Percentiles rank a stretch among this genome's conserved stretches.
Evolutionary conservation across 768 basidiomycete species (phyloP).

Genomic region (Russula earlei): DNA sequence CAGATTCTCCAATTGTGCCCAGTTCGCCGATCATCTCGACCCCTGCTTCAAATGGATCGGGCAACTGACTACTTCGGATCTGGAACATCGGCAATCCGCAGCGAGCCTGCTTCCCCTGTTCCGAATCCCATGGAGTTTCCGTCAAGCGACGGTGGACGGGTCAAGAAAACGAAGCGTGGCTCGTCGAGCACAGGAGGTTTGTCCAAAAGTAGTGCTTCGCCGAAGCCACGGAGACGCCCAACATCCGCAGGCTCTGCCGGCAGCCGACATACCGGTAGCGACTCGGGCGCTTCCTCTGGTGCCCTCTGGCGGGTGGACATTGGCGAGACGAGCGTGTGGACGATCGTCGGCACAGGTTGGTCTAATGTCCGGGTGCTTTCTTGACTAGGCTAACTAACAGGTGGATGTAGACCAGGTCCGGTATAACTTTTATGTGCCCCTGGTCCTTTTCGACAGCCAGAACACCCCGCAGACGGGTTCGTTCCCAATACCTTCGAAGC

Average conservation of each 20-base stretch:
- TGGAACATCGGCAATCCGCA: conserved; percentile 35
- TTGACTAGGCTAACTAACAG: conserved; percentile 5
- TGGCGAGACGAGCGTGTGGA: conserved; percentile 91
- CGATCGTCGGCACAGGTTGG: conserved; percentile 84
- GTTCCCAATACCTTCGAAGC: conserved; percentile 73
- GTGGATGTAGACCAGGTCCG: conserved; percentile 65
- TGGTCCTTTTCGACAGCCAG: conserved; percentile 72
- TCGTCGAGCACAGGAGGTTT: conserved; percentile 62
- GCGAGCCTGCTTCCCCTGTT: conserved; percentile 56
- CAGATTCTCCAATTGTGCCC: conserved; percentile 42
- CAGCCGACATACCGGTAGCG: conserved; percentile 55
- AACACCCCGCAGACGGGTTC: conserved; percentile 60
- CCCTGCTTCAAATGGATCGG: conserved; percentile 40
- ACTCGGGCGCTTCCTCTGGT: conserved; percentile 62
- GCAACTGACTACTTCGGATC: conserved; percentile 59
- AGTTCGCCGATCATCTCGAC: conserved; percentile 63
- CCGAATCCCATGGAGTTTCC: conserved; percentile 53
- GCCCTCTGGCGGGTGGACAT: conserved; percentile 86
- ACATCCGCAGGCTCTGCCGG: conserved; percentile 49
- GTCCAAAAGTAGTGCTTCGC: conserved; percentile 42
- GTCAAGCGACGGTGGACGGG: conserved; percentile 77
- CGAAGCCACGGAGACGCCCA: conserved; percentile 57
- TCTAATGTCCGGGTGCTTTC: conserved; percentile 18
- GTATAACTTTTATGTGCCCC: conserved; percentile 90
- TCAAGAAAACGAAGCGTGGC: conserved; percentile 70